Percentiles rank a stretch among this genome's conserved stretches.
Evolutionary conservation across 495 filamentous ascomycete genomes (phyloP).

Genomic region (Xylaria scruposa): DNA sequence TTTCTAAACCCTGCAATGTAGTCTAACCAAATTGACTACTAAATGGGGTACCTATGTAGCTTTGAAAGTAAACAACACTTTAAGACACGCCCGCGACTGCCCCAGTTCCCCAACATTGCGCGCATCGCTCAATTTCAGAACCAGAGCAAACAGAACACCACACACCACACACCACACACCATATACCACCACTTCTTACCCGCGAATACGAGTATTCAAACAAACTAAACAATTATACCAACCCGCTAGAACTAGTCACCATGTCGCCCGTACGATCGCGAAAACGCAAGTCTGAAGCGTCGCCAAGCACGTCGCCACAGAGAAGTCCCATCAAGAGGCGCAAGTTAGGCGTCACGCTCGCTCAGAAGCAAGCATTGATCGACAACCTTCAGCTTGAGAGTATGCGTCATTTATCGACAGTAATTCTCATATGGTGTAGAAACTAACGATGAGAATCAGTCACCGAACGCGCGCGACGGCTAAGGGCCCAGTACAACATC

Average conservation of each 20-base stretch:
- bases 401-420: constrained; percentile 52
- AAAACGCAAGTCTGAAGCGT: constrained; percentile 68
- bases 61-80: constrained; percentile 27
- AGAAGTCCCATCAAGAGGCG: constrained; percentile 67
- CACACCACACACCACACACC: neutral
- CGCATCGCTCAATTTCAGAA: constrained; percentile 10
- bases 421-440: constrained; percentile 6
- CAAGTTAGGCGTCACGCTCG: constrained; percentile 68
- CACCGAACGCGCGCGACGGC: constrained; percentile 87
- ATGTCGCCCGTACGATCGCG: constrained; percentile 63
- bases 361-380: constrained; percentile 86
- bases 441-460: constrained; percentile 60
- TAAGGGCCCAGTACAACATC: constrained; percentile 87
- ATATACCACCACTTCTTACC: neutral
- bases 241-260: constrained; percentile 22
- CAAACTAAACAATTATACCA: constrained; percentile 18
- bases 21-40: neutral
- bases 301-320: constrained; percentile 46
- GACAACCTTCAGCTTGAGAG: constrained; percentile 94
- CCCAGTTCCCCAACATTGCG: neutral
- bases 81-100: constrained; percentile 11
- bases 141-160: neutral
- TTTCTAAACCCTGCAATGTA: too few relatives aligned
- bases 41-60: constrained; percentile 1
- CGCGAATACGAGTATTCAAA: neutral